Conservation (phyloP, 2,329 filamentous ascomycete species). For the Pleochaeta shiraiana region DNA sequence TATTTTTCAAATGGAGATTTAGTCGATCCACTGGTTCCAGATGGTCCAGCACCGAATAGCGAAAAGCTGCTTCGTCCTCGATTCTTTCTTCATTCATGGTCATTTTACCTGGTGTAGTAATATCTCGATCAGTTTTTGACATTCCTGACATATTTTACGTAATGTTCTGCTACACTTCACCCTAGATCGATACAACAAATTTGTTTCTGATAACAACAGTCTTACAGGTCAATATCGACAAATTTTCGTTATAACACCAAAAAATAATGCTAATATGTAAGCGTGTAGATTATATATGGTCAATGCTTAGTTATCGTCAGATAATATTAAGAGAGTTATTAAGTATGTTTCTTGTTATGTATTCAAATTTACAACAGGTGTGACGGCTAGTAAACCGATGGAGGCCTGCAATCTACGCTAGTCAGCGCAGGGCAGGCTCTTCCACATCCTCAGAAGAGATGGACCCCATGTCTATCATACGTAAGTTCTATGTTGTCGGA, state of each 20-base stretch:
- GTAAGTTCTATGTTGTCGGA: too few relatives aligned
- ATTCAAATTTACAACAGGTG: too few relatives aligned
- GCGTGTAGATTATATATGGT: not conserved
- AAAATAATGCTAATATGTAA: not conserved
- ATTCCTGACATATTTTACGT: not conserved
- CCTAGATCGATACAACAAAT: not conserved
- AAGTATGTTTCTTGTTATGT: not conserved
- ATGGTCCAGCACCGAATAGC: not conserved
- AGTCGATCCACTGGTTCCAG: not conserved
- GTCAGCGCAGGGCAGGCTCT: too few relatives aligned
- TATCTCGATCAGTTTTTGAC: not conserved
- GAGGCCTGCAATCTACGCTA: too few relatives aligned
- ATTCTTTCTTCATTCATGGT: not conserved
- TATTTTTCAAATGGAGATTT: not conserved
- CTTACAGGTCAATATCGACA: not conserved
- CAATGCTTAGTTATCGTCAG: not conserved
- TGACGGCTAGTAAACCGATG: too few relatives aligned
- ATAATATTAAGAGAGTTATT: not conserved
- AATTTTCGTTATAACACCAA: not conserved
- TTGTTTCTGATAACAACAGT: not conserved
- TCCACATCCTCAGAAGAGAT: too few relatives aligned
- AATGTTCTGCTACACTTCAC: not conserved
- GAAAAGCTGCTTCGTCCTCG: not conserved
- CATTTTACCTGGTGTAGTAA: not conserved
- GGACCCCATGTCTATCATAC: too few relatives aligned